Evolutionary conservation across 768 basidiomycete species (phyloP).

Genomic region (Mycena sanguinolenta): DNA sequence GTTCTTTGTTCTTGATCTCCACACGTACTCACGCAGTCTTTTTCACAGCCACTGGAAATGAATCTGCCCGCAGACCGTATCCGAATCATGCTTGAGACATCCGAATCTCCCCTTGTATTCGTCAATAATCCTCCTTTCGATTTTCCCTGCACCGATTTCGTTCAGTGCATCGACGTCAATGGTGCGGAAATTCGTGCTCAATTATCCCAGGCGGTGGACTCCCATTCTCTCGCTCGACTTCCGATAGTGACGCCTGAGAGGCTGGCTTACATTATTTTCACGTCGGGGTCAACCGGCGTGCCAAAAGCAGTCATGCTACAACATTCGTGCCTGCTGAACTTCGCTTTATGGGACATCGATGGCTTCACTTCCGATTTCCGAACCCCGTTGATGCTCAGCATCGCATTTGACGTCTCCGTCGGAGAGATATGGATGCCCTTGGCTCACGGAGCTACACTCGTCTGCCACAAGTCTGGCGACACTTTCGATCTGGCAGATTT

Average conservation of each 20-base stretch:
- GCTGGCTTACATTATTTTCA: constrained; percentile 9
- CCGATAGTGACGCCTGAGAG: constrained; percentile 8
- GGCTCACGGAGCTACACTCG: constrained; percentile 12
- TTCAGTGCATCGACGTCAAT: constrained; percentile 8
- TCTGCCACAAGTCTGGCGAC: constrained; percentile 12
- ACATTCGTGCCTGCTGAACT: constrained; percentile 13
- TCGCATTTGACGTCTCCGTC: constrained; percentile 10
- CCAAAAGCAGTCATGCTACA: constrained; percentile 14
- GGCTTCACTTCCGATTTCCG: constrained; percentile 11
- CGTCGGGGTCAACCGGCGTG: constrained; percentile 10
- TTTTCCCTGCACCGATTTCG: constrained; percentile 9
- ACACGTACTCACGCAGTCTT: constrained; percentile 7
- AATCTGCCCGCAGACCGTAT: constrained; percentile 7
- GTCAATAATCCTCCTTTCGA: constrained; percentile 12
- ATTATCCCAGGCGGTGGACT: constrained; percentile 12
- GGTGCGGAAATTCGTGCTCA: constrained; percentile 7
- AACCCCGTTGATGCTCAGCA: constrained; percentile 10
- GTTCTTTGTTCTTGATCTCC: constrained; percentile 13
- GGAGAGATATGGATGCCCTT: constrained; percentile 12
- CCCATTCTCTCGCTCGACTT: constrained; percentile 10
- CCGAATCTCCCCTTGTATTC: constrained; percentile 11
- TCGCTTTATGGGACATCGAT: constrained; percentile 8
- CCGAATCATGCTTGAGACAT: constrained; percentile 12
- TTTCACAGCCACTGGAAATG: constrained; percentile 12
- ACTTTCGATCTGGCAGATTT: constrained; percentile 11